Conservation (phyloP, 805 yeast genomes). For the Hanseniaspora guilliermondii region DNA sequence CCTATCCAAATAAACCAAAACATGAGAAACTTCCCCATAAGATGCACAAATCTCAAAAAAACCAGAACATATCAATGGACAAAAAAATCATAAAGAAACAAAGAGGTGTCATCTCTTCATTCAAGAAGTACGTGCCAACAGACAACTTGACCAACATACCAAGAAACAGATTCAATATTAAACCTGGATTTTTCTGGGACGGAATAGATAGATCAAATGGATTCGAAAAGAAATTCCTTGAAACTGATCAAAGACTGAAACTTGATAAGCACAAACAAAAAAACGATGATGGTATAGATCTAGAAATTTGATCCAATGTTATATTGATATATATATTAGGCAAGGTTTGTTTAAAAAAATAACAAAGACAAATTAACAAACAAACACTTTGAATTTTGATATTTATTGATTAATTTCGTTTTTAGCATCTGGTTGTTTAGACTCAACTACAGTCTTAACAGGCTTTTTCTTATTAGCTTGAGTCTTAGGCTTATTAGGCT, state of each 20-base stretch:
- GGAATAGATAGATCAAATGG: constrained; percentile 86
- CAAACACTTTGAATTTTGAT: background rate
- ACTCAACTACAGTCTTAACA: background rate
- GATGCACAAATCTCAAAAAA: background rate
- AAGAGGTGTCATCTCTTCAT: constrained; percentile 32
- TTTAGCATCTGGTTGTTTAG: background rate
- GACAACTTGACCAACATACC: constrained; percentile 33
- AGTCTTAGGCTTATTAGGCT: background rate
- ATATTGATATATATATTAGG: constrained; percentile 16
- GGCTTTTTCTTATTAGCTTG: background rate
- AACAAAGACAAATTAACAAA: background rate
- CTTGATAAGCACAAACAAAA: constrained; percentile 27
- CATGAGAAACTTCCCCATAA: too few species aligned
- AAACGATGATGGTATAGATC: constrained; percentile 27
- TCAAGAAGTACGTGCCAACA: constrained; percentile 25
- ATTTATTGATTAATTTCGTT: too few species aligned
- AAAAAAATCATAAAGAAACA: background rate
- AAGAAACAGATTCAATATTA: constrained; percentile 60
- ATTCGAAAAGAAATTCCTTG: constrained; percentile 56
- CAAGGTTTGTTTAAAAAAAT: too few species aligned
- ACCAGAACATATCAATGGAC: background rate
- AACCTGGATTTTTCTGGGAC: constrained; percentile 82
- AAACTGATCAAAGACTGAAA: constrained; percentile 29
- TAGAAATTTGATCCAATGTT: constrained; percentile 12
- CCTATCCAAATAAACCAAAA: background rate